A percentile compares a stretch with the other conserved stretches of the same genome.
These are phyloP conservation scores for Monosporozyma aquatica DNA, from an alignment of 805 yeast species.

Conservation along the genomic window DNA sequence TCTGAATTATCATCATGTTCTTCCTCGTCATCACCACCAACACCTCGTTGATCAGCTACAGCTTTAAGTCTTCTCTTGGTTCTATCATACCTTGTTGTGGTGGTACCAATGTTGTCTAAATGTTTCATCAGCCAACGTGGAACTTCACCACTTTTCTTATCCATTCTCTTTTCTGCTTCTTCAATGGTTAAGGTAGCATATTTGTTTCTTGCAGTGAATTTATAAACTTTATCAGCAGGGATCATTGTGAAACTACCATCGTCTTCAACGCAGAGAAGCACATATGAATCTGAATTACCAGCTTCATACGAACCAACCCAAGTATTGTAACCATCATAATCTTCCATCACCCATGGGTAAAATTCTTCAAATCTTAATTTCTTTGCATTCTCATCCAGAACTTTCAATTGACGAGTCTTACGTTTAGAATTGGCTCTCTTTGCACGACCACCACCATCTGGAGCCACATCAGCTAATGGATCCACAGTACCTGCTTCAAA, in stretches of 20 bases:
- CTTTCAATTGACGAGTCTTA: conserved; percentile 76
- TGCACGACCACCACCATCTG: conserved; percentile 79
- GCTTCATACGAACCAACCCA: conserved; percentile 97
- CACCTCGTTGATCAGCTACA: conserved; percentile 35
- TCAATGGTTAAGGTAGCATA: conserved; percentile 90
- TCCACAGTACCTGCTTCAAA: conserved; percentile 30
- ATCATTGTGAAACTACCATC: conserved; percentile 81
- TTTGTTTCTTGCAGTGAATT: conserved; percentile 85
- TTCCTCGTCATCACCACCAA: conserved; percentile 32
- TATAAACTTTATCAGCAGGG: conserved; percentile 90
- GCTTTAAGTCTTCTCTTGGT: conserved; percentile 39
- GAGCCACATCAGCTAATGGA: conserved; percentile 64
- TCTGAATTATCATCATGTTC: conserved; percentile 63
- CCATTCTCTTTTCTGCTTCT: conserved; percentile 94
- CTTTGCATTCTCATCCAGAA: conserved; percentile 74
- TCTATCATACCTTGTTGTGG: conserved; percentile 44
- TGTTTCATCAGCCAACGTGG: conserved; percentile 96
- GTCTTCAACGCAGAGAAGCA: conserved; percentile 72
- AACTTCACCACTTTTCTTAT: conserved; percentile 54
- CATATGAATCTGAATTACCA: conserved; percentile 72
- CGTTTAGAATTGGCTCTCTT: conserved; percentile 54
- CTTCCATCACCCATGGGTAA: conserved; percentile 98
- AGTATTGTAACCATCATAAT: conserved; percentile 86
- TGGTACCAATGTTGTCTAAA: conserved; percentile 53
- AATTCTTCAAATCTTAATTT: conserved; percentile 88